Evolutionary conservation across 2,329 filamentous ascomycete genomes (phyloP), one percentile per base, ranked within the genome.

Genomic region (Trichoderma brevicompactum): DNA sequence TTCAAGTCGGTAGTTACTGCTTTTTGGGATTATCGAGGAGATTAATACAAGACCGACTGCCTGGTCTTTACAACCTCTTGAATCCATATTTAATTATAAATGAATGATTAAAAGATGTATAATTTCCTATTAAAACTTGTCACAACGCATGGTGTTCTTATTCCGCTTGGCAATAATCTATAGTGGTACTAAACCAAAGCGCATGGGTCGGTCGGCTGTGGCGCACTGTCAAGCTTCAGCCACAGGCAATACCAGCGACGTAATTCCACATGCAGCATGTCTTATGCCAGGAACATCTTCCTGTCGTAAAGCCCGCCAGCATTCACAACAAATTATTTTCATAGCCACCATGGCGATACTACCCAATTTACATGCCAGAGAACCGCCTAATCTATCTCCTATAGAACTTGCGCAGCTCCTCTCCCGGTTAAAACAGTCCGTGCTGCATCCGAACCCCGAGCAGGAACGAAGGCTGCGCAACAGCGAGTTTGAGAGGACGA

Each of bases 371-470:
- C 50, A 32, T 41, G 49, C 53, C 48, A 13, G 62, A 10, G 48
- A 50, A 17, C 38, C 72, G 19, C 68, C 72, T 19, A 76, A 79
- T 10, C 68, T 70, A 17, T 72, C 74, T 34, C 72, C 73, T 0
- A 69, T 78, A 32, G 83, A 91, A 71, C 82, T 94, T 17, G 84
- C 82, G 48, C 85, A 88, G 43, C 80, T 93, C 56, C 83, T 94
- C 6, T 78, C 79, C 58, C 87, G 90, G 38, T 80, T 93, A 43
- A 87, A 92, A 70, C 83, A 85, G 67, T 87, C 81, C 40, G 81
- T 93, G 60, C 81, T 92, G 43, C 84, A 85, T 64, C 82, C 86
- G 36, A 84, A 88, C 67, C 81, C 84, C 63, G 85, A 88, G 61
- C 82, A 84, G 56, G 85, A 88, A 74, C 79, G 77, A 52, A 78